Evolutionary conservation across 2,329 filamentous ascomycete genomes (phyloP).

Genomic region (Apiospora koreana): DNA sequence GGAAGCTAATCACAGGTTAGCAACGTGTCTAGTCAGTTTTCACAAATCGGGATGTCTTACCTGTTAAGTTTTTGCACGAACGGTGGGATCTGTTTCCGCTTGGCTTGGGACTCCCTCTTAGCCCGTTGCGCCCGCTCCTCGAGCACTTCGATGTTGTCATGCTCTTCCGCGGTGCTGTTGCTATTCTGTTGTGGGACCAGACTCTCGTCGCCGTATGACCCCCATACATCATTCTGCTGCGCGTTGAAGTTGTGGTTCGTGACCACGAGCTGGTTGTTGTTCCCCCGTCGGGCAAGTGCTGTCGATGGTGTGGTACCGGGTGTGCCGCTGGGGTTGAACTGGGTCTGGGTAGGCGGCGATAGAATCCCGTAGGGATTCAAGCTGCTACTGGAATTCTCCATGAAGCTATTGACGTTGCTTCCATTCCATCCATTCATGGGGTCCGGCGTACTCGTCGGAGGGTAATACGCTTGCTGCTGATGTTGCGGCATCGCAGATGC

Average conservation of each 20-base stretch:
- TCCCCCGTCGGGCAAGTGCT: conserved; percentile 53
- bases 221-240: conserved; percentile 34
- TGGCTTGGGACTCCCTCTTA: conserved; percentile 84
- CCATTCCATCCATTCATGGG: conserved; percentile 58
- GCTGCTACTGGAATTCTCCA: conserved; percentile 34
- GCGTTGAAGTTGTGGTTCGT: conserved; percentile 29
- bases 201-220: conserved; percentile 45
- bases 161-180: conserved; percentile 43
- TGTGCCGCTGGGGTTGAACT: conserved; percentile 26
- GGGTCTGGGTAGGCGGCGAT: conserved; percentile 24
- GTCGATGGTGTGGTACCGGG: conserved; percentile 41
- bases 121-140: conserved; percentile 79
- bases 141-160: conserved; percentile 75
- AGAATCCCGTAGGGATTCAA: conserved; percentile 35
- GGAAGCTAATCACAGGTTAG: conserved; percentile 62
- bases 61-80: conserved; percentile 96
- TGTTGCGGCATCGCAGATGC: conserved; percentile 29
- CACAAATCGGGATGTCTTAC: conserved; percentile 52
- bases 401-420: conserved; percentile 32
- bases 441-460: conserved; percentile 37
- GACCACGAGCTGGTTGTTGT: conserved; percentile 51
- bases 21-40: neutral
- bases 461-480: conserved; percentile 42
- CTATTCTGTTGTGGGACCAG: conserved; percentile 41
- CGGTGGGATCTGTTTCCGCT: conserved; percentile 96